These are phyloP conservation scores for Delphinella strobiligena DNA, from an alignment of 2,329 filamentous ascomycete species.

Conservation along the genomic window DNA sequence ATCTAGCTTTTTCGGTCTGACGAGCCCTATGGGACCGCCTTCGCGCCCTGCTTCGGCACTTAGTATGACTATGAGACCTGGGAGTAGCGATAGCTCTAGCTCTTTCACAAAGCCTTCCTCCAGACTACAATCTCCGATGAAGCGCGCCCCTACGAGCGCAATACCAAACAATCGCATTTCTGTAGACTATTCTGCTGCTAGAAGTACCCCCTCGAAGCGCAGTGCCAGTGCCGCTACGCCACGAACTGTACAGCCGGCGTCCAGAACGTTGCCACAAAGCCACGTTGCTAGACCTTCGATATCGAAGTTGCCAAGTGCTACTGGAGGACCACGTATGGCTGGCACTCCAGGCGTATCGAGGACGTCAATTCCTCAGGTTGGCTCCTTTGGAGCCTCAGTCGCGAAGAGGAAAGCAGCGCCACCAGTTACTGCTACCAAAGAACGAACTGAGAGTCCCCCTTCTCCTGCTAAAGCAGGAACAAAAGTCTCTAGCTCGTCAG, in stretches of 20 bases:
- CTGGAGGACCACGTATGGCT: not conserved
- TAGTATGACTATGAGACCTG: conserved; percentile 38
- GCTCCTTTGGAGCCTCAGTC: not conserved
- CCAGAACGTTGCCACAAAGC: not conserved
- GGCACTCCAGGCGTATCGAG: not conserved
- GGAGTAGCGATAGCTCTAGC: conserved; percentile 30
- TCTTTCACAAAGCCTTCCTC: conserved; percentile 15
- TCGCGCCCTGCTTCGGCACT: conserved; percentile 51
- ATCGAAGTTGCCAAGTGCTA: not conserved
- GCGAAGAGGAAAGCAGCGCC: not conserved
- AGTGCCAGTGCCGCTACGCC: not conserved
- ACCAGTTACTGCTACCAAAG: not conserved
- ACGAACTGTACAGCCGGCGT: not conserved
- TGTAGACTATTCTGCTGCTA: not conserved
- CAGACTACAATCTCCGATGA: conserved; percentile 21
- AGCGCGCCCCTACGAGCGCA: conserved; percentile 21
- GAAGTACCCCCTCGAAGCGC: not conserved
- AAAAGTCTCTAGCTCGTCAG: conserved; percentile 45
- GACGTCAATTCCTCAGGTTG: not conserved
- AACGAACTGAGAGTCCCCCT: not conserved
- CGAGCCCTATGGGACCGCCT: conserved; percentile 50
- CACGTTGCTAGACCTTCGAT: not conserved
- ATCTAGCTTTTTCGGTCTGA: conserved; percentile 60
- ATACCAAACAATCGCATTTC: conserved; percentile 16
- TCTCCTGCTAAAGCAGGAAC: not conserved